Evolutionary conservation across 148 eudicot genomes (phyloP).

Genomic region (Heliamphora exappendiculata): DNA sequence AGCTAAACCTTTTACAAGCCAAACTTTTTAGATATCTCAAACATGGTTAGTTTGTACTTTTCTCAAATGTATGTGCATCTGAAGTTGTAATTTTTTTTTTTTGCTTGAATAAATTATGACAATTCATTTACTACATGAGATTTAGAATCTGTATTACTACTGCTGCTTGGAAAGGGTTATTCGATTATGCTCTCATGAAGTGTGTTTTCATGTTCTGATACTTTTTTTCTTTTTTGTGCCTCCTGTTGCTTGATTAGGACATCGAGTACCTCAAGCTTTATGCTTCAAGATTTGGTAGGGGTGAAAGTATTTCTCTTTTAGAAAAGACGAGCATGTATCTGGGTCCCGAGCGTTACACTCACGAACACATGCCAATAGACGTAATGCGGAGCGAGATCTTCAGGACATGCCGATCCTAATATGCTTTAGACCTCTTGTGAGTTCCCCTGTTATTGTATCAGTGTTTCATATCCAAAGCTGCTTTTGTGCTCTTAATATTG

Average conservation of each 20-base stretch:
- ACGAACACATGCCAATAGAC: slow-evolving; percentile 84
- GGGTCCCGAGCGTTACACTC: slow-evolving; percentile 86
- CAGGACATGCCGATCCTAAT: slow-evolving; percentile 60
- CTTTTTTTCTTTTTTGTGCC: neutral
- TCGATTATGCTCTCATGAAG: neutral
- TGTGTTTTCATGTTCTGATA: neutral
- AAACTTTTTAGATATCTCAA: too few relatives aligned
- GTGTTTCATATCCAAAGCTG: neutral
- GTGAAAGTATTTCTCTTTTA: slow-evolving; percentile 64
- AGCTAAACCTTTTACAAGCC: too few relatives aligned
- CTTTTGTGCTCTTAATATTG: neutral
- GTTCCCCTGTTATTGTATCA: neutral
- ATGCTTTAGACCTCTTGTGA: neutral
- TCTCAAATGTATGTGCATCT: neutral
- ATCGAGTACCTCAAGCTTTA: slow-evolving; percentile 88
- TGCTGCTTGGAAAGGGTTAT: neutral
- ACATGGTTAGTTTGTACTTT: too few relatives aligned
- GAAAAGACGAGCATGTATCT: slow-evolving; percentile 72
- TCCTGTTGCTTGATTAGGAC: slow-evolving; percentile 40
- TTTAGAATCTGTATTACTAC: neutral
- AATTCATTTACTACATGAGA: too few relatives aligned
- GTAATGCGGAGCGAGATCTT: slow-evolving; percentile 84
- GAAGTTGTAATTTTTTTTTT: neutral
- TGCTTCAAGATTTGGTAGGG: slow-evolving; percentile 75
- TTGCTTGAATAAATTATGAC: neutral